Percentiles rank a stretch among this genome's conserved stretches.
These are phyloP conservation scores for Coemansia sp. DNA, from an alignment of 192 early-diverging fungal species.

Conservation along the genomic window DNA sequence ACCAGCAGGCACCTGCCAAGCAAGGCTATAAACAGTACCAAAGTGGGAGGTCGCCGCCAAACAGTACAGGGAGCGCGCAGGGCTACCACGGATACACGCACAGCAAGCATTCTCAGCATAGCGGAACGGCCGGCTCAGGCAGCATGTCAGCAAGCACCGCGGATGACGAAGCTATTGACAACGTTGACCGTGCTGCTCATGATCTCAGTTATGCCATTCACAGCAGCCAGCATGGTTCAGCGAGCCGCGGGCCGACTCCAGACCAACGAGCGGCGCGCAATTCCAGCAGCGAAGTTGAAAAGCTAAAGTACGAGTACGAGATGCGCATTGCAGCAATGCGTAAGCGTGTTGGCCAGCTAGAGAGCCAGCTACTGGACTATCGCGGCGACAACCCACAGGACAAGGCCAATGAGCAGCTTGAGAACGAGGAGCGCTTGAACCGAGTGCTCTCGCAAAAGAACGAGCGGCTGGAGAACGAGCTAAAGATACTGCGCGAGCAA, in stretches of 20 bases:
- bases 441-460: slow-evolving; percentile 51
- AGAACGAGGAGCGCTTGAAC: slow-evolving; percentile 58
- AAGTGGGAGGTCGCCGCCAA: slow-evolving; percentile 32
- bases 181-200: slow-evolving; percentile 25
- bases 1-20: slow-evolving; percentile 13
- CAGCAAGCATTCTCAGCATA: slow-evolving; percentile 10
- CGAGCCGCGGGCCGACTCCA: slow-evolving; percentile 20
- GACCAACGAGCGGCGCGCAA: slow-evolving; percentile 23
- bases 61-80: slow-evolving; percentile 26
- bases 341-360: slow-evolving; percentile 68
- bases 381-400: slow-evolving; percentile 41
- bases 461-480: slow-evolving; percentile 50
- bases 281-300: slow-evolving; percentile 45
- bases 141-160: slow-evolving; percentile 16
- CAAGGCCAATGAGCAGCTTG: slow-evolving; percentile 38
- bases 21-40: slow-evolving; percentile 23
- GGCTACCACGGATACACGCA: slow-evolving; percentile 17
- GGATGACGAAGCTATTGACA: slow-evolving; percentile 25
- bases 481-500: slow-evolving; percentile 50
- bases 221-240: slow-evolving; percentile 21
- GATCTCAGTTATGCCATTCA: slow-evolving; percentile 33
- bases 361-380: slow-evolving; percentile 60
- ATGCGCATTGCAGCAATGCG: slow-evolving; percentile 61
- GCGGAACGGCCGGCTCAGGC: slow-evolving; percentile 1
- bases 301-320: slow-evolving; percentile 65